phyloP scores from a whole-genome alignment of 2,329 filamentous ascomycete genomes.

The Ophiostoma piceae region DNA sequence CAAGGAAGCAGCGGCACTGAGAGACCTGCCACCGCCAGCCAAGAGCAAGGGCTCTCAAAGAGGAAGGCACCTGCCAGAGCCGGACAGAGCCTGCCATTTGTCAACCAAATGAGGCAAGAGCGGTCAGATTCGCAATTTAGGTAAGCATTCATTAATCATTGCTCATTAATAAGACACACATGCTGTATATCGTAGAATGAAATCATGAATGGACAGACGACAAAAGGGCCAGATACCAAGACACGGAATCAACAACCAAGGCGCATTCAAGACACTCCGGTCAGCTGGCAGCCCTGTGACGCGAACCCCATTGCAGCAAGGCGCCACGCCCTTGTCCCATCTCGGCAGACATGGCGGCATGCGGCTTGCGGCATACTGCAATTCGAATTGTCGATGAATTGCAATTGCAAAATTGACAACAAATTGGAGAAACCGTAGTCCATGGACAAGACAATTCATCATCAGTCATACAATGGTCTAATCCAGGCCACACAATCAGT shows the following conservation, averaged over 20 bases:
- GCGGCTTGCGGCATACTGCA: background rate
- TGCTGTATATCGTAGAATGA: background rate
- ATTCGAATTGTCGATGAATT: background rate
- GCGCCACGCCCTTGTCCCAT: conserved; percentile 22
- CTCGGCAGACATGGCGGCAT: conserved; percentile 17
- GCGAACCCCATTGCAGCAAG: conserved; percentile 20
- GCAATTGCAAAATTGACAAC: background rate
- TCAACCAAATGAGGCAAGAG: conserved; percentile 1
- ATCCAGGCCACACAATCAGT: background rate
- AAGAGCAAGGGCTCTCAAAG: background rate
- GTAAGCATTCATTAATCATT: background rate
- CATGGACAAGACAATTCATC: background rate
- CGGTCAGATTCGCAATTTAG: background rate
- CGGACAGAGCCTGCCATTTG: background rate
- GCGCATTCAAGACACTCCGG: background rate
- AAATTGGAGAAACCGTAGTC: background rate
- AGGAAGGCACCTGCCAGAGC: background rate
- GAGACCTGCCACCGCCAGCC: background rate
- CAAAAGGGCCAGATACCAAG: background rate
- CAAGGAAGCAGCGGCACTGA: conserved; percentile 4
- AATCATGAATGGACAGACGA: background rate
- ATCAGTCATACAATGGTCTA: background rate
- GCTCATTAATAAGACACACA: background rate
- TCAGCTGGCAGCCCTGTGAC: conserved; percentile 14
- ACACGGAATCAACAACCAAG: background rate